These are phyloP conservation scores for Limtongozyma cylindracea DNA, from an alignment of 805 yeast genomes.

Conservation along the genomic window DNA sequence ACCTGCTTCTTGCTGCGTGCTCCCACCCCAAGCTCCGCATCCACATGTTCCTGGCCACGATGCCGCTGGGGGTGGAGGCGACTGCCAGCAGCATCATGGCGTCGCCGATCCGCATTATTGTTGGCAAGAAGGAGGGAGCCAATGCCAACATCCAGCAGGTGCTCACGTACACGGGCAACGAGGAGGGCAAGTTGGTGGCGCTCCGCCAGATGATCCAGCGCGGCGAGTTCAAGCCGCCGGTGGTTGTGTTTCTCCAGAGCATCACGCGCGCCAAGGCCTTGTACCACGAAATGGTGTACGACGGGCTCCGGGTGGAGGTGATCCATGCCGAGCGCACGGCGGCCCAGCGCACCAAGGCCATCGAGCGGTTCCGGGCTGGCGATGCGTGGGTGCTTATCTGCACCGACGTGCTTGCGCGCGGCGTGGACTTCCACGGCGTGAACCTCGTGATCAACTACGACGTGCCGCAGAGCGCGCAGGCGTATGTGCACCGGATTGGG, in stretches of 20 bases:
- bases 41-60: slow-evolving; percentile 84
- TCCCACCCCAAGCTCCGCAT: slow-evolving; percentile 26
- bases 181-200: slow-evolving; percentile 85
- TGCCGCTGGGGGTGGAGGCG: slow-evolving; percentile 82
- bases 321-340: slow-evolving; percentile 90
- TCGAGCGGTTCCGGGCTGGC: slow-evolving; percentile 68
- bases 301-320: slow-evolving; percentile 79
- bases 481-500: slow-evolving; percentile 94
- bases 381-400: slow-evolving; percentile 91
- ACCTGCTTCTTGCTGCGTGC: slow-evolving; percentile 45
- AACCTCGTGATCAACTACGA: slow-evolving; percentile 89
- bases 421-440: slow-evolving; percentile 92
- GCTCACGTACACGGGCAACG: slow-evolving; percentile 71
- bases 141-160: slow-evolving; percentile 61
- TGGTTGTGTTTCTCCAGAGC: slow-evolving; percentile 75
- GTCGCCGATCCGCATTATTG: slow-evolving; percentile 64
- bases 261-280: slow-evolving; percentile 87
- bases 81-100: slow-evolving; percentile 68
- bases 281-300: slow-evolving; percentile 80
- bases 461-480: slow-evolving; percentile 82
- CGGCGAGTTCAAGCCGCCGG: slow-evolving; percentile 82
- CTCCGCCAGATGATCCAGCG: slow-evolving; percentile 67
- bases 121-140: slow-evolving; percentile 91
- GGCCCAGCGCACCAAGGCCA: slow-evolving; percentile 62
- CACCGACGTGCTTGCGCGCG: slow-evolving; percentile 90